Base-by-base conservation (phyloP, 2,329 filamentous ascomycete species). In the Curvularia sp. region DNA sequence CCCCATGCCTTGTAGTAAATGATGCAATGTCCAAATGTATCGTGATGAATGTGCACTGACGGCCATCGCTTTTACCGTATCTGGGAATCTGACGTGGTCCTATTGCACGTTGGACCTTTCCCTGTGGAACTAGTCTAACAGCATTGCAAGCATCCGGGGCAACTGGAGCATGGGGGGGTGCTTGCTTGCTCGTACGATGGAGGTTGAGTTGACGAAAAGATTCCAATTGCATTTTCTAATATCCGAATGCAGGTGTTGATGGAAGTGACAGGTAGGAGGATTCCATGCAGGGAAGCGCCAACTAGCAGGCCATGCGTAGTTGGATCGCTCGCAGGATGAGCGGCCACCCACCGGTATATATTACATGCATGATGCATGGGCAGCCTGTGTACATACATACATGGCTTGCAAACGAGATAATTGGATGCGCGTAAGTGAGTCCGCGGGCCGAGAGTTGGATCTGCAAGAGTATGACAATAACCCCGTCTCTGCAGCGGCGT, bases 401-500 rank as follows among this genome's bases (percentile, higher is more conserved):
- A 68, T 65, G 48, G 60, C 52, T 55, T 47, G 53, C 43, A 42
- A 12, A 49, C 19, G 53, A 53, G 28, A 45, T 50, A 43, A 73
- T 69, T 69, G 65, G 71, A 59, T 38, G 67, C 70, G 74, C 72
- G 74, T 70, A 73, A 63, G 59, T 56, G 19, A 41, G 69, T 66
- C 73, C 69, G 67, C 71, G 70, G 69, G 64, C 73, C 73, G 69
- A 59, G 62, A 65, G 65, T 65, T 73, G 53, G 73, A 75, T 74
- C 74, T 75, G 74, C 74, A 74, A 64, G 68, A 65, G 64, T 69
- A 73, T 74, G 72, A 71, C 63, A 71, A 61, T 45, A 68, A 66
- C 72, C 71, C 66, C 62, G 71, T 65, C 64, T 55, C 42, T 74
- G 68, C 70, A 72, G 66, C 47, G 27, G 63, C 64, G 61, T 60